Base-by-base conservation (phyloP, 331 rosid species). In the Malus hybrid region DNA sequence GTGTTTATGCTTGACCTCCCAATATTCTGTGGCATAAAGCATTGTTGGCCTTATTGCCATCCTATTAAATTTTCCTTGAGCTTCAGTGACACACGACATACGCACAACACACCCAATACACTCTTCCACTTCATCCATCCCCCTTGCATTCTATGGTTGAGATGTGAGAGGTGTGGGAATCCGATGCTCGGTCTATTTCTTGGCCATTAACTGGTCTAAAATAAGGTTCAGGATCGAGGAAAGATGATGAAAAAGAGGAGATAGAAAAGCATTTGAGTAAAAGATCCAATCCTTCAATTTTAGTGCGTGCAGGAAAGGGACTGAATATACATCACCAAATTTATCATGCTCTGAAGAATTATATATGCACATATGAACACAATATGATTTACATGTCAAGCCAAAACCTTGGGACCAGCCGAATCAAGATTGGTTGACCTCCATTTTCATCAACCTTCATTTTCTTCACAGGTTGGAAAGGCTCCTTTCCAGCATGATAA, bases 391-490 rank as follows among this genome's bases (percentile, higher is more conserved):
- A 18, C 70, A 39, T 27, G 46, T 71, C 57, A 15, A 14, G 15
- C n/a, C 32, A 15, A 59, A 73, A 73, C 62, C 36, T 64, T 16
- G 67, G 77, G 81, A 71, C 81, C 77, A 71, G 55, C 48, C 62
- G 64, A 36, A 63, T 67, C 67, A 63, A 32, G 59, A 67, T 28
- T 68, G 63, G 39, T 62, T 24, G 55, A 72, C 65, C 56, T 55
- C 68, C 73, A 9, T 57, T 66, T 71, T 63, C 80, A 50, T 79
- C 86, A 61, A 20, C 63, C 31, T 12, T 10, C 59, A 6, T 18
- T 54, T 54, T n/a, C 22, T 54, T 54, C 80, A 86, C 81, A 84
- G 80, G 82, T 84, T 90, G 65, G 59, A 66, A 63, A 27, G 52
- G 12, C n/a, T 74, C 10, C 36, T 64, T 65, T 65, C 62, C 73